A percentile compares a stretch with the other conserved stretches of the same genome.
These are phyloP conservation scores for Jaenimonas drosophilae DNA, from an alignment of 208 protist genomes.

Conservation along the genomic window DNA sequence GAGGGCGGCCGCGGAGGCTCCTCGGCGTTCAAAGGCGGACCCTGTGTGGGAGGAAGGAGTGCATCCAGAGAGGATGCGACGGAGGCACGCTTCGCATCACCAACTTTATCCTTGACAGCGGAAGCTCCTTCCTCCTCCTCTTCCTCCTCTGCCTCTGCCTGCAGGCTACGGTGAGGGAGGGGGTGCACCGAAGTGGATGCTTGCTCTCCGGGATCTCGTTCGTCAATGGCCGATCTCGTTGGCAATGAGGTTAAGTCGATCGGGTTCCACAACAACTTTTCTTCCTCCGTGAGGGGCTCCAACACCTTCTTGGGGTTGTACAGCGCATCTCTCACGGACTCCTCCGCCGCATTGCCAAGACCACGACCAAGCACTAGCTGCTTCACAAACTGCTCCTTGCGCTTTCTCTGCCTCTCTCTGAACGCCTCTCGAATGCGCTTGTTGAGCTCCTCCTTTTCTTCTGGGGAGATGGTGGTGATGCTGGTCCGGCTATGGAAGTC, in stretches of 20 bases:
- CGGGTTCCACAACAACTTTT: conserved; percentile 19
- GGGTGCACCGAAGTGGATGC: no score
- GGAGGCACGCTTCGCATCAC: no score
- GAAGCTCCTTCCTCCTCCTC: no score
- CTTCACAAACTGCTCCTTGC: conserved; percentile 32
- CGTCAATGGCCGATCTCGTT: not conserved
- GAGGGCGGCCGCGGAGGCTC: not conserved
- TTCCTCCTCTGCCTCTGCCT: no score
- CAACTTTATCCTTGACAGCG: no score
- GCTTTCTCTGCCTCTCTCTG: conserved; percentile 21
- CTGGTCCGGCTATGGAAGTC: conserved; percentile 3
- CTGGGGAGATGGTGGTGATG: conserved; percentile 5
- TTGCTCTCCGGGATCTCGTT: not conserved
- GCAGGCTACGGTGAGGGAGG: no score
- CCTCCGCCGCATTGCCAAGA: conserved; percentile 37
- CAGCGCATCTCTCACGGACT: conserved; percentile 30
- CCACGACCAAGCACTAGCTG: conserved; percentile 60
- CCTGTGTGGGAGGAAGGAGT: not conserved
- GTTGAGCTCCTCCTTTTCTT: conserved; percentile 29
- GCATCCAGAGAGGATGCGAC: not conserved
- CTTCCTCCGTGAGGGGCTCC: conserved; percentile 18
- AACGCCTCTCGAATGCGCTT: conserved; percentile 49
- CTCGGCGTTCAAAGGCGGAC: not conserved
- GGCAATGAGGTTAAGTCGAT: conserved; percentile 28
- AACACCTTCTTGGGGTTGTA: conserved; percentile 60